Evolutionary conservation across 202 grass and related monocot genomes (phyloP), one percentile per base, ranked within the genome.

Genomic region (Panicum hallii): DNA sequence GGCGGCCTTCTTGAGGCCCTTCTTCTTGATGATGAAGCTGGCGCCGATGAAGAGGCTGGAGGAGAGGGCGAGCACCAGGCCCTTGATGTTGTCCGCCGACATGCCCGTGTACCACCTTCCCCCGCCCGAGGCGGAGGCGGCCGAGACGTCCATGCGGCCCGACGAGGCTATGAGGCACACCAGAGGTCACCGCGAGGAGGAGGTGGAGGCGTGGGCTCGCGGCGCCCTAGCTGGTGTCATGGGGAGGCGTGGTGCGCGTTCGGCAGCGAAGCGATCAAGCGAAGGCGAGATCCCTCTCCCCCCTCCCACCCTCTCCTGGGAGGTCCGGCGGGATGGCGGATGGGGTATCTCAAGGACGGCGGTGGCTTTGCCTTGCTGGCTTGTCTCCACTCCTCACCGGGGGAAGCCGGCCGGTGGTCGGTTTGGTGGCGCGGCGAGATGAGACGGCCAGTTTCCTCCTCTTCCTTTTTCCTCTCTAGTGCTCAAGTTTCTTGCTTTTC

Each of bases 1-100:
- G 17, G 88, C 88, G 68, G 91, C 91, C 79, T 88, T 93, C 85
- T 93, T 90, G 78, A 93, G 87, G 12, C 91, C 91, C 74, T 93
- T 93, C 82, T 93, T 93, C 88, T 93, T 93, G 62, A 93, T 81
- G 85, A 93, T 93, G 68, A 93, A 93, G 78, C 91, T 93, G 82
- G 91, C 88, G 67, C 91, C 91, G 70, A 93, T 93, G 68, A 93
- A 93, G 77, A 90, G 84, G 88, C 91, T 90, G 71, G 91, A 93
- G 49, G 91, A 93, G 44, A 93, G 82, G 13, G 88, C 88, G 47
- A 93, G 85, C 4, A 90, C 61, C 40, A 93, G 63, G 22, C 91
- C 91, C 69, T 90, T 90, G 74, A 93, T 83, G 82, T 93, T 93
- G 66, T 93, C 88, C 9, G 85, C 57, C 5, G 91, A 93, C 91